Conservation (phyloP, 495 filamentous ascomycete genomes). For the Penicillium goetzii region DNA sequence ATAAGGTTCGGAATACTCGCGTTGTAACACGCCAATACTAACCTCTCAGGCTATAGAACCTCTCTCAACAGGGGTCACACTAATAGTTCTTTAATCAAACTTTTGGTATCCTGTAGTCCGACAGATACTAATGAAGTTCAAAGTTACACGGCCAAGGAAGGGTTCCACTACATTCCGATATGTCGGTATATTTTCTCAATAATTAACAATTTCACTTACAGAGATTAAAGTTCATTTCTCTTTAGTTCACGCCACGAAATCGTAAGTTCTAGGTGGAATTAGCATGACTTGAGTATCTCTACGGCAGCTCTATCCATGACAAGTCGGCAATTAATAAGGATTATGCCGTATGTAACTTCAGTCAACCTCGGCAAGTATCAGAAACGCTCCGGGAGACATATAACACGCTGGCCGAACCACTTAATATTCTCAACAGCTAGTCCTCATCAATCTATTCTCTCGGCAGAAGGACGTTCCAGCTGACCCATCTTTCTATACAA, state of each 20-base stretch:
- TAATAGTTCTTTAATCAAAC: neutral
- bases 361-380: neutral
- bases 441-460: neutral
- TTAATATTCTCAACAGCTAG: neutral
- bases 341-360: neutral
- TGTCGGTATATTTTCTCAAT: neutral
- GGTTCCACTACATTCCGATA: neutral
- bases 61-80: neutral
- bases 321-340: neutral
- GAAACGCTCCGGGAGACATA: neutral
- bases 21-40: no score
- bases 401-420: neutral
- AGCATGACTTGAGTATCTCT: neutral
- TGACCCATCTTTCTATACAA: neutral
- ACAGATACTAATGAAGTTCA: neutral
- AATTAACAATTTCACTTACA: neutral
- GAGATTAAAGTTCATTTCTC: neutral
- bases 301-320: neutral
- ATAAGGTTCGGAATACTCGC: neutral
- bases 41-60: neutral
- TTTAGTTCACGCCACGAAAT: neutral
- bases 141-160: neutral
- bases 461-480: neutral
- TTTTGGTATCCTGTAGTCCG: neutral
- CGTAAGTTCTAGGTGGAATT: neutral